These are phyloP conservation scores for Sporisorium exsertum DNA, from an alignment of 1,284 basidiomycete species.

Conservation along the genomic window DNA sequence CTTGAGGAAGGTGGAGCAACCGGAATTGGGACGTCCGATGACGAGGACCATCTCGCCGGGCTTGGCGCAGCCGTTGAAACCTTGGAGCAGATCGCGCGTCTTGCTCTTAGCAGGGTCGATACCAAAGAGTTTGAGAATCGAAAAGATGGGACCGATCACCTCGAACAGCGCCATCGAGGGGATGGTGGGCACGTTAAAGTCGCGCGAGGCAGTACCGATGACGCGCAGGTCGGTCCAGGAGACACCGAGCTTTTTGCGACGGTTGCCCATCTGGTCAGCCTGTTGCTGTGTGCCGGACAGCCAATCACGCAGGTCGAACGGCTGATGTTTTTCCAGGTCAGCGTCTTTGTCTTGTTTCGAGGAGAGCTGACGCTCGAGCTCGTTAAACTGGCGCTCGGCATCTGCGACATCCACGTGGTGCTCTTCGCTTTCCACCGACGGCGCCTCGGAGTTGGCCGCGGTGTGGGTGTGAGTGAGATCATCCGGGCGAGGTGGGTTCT, in stretches of 20 bases:
- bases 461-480: constrained; percentile 18
- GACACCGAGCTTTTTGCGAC: constrained; percentile 55
- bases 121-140: constrained; percentile 45
- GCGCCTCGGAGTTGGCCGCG: constrained; percentile 23
- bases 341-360: constrained; percentile 18
- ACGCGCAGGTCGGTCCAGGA: constrained; percentile 48
- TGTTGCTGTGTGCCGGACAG: constrained; percentile 36
- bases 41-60: constrained; percentile 71
- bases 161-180: constrained; percentile 54
- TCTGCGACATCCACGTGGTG: constrained; percentile 43
- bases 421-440: constrained; percentile 18
- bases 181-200: constrained; percentile 53
- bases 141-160: constrained; percentile 51
- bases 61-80: constrained; percentile 52
- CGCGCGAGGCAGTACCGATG: constrained; percentile 41
- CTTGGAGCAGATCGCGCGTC: constrained; percentile 42
- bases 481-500: constrained; percentile 13
- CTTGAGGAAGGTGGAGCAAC: constrained; percentile 81
- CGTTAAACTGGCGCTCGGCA: constrained; percentile 36
- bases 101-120: constrained; percentile 41
- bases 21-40: constrained; percentile 83
- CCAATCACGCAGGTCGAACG: constrained; percentile 43
- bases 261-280: constrained; percentile 34
- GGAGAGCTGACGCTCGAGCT: constrained; percentile 41
- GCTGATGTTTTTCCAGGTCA: constrained; percentile 38